A percentile compares a stretch with the other conserved stretches of the same genome.
Evolutionary conservation across 768 basidiomycete genomes (phyloP).

Genomic region (Pisolithus sp.): DNA sequence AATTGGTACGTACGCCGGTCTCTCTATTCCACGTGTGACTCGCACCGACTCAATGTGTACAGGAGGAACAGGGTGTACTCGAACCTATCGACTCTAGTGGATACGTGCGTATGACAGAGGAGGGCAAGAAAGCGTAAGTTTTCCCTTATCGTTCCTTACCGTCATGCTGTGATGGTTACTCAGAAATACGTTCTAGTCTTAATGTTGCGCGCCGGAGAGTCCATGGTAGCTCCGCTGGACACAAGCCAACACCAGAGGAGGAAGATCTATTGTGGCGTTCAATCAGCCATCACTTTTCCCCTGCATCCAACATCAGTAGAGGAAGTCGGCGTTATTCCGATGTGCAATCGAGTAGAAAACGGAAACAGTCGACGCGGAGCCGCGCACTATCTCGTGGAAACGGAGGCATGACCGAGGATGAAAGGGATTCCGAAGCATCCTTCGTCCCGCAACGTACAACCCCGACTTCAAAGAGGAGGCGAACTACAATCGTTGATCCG

Average conservation of each 20-base stretch:
- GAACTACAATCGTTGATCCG: conserved; percentile 1
- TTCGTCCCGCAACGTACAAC: conserved; percentile 6
- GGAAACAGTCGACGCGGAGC: neutral
- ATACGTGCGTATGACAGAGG: conserved; percentile 35
- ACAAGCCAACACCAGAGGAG: conserved; percentile 20
- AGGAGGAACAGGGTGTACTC: conserved; percentile 43
- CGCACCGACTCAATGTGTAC: neutral
- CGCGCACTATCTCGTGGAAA: neutral
- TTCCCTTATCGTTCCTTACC: neutral
- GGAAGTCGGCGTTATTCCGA: neutral
- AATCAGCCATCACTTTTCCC: conserved; percentile 24
- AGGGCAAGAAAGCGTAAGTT: conserved; percentile 42
- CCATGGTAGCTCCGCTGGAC: conserved; percentile 19
- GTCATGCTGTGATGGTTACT: neutral
- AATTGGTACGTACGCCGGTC: conserved; percentile 29
- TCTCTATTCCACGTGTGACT: neutral
- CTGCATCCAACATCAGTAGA: conserved; percentile 12
- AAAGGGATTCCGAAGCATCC: conserved; percentile 6
- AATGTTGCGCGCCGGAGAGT: conserved; percentile 28
- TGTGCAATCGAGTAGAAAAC: neutral
- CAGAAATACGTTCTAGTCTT: conserved; percentile 19
- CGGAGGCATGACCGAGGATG: neutral
- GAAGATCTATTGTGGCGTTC: conserved; percentile 36
- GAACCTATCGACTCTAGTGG: conserved; percentile 30
- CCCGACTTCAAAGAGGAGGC: conserved; percentile 7